A percentile compares a stretch with the other conserved stretches of the same genome.
phyloP scores from a whole-genome alignment of 805 yeast species.

The Candida adriatica region DNA sequence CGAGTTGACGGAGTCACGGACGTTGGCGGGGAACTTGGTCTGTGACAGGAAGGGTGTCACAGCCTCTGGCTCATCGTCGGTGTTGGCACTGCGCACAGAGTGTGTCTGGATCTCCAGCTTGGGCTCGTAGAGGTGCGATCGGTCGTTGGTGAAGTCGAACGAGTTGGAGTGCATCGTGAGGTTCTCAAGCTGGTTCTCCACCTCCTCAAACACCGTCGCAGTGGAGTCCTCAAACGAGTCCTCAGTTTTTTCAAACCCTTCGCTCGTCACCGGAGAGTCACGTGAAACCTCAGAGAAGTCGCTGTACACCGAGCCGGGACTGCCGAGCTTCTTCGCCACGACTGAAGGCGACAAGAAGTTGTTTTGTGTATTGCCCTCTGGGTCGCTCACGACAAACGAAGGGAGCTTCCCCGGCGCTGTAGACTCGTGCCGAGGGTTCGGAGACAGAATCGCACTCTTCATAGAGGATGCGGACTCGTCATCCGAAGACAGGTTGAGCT shows the following conservation, averaged over 20 bases:
- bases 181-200: slow-evolving; percentile 16
- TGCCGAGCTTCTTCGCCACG: slow-evolving; percentile 2
- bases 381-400: slow-evolving; percentile 9
- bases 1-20: not conserved
- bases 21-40: not conserved
- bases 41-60: not conserved
- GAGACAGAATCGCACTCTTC: slow-evolving; percentile 13
- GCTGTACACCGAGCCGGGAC: slow-evolving; percentile 9
- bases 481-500: slow-evolving; percentile 8
- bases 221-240: slow-evolving; percentile 3
- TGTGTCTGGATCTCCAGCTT: slow-evolving; percentile 12
- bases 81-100: slow-evolving; percentile 11
- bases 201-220: slow-evolving; percentile 13
- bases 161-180: slow-evolving; percentile 11
- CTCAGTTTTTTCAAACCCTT: not conserved
- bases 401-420: slow-evolving; percentile 4
- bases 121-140: slow-evolving; percentile 1
- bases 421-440: slow-evolving; percentile 6
- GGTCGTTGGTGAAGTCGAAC: slow-evolving; percentile 8
- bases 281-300: not conserved
- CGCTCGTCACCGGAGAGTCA: not conserved
- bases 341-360: slow-evolving; percentile 3
- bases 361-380: slow-evolving; percentile 4
- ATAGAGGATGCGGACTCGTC: slow-evolving; percentile 15
- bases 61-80: slow-evolving; percentile 7